phyloP scores from a whole-genome alignment of 768 basidiomycete genomes.

The Gymnopilus junonius region DNA sequence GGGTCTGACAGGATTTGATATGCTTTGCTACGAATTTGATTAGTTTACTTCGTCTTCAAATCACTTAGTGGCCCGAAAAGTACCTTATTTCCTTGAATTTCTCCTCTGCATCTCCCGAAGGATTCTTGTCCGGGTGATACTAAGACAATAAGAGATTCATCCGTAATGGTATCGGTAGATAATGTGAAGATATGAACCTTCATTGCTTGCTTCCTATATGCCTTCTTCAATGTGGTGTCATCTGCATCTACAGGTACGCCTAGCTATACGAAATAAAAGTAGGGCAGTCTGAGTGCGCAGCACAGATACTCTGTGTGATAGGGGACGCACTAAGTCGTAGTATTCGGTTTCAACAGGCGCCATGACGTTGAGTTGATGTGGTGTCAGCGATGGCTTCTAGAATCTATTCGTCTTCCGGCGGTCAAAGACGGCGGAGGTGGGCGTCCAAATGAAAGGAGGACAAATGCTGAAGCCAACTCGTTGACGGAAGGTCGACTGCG shows the following conservation, averaged over 20 bases:
- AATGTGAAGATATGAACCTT: constrained; percentile 56
- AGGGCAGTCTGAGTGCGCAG: background rate
- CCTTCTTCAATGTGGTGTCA: constrained; percentile 89
- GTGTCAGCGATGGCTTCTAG: constrained; percentile 1
- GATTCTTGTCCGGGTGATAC: constrained; percentile 97
- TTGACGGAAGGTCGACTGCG: background rate
- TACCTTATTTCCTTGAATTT: constrained; percentile 97
- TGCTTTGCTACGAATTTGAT: constrained; percentile 68
- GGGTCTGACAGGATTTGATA: constrained; percentile 91
- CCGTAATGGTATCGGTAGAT: background rate
- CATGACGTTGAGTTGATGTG: constrained; percentile 55
- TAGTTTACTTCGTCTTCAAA: background rate
- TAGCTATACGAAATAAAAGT: constrained; percentile 48
- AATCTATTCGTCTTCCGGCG: background rate
- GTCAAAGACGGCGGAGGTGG: background rate
- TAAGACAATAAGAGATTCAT: constrained; percentile 30
- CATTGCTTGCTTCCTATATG: constrained; percentile 93
- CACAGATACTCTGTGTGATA: background rate
- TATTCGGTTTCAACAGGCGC: constrained; percentile 91
- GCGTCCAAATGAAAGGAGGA: background rate
- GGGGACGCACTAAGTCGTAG: constrained; percentile 75
- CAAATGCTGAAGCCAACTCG: background rate
- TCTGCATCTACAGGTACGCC: constrained; percentile 73
- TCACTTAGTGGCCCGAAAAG: constrained; percentile 14
- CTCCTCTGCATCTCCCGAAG: constrained; percentile 89